phyloP scores from a whole-genome alignment of 2,329 filamentous ascomycete genomes.

The Parafenestella ontariensis region DNA sequence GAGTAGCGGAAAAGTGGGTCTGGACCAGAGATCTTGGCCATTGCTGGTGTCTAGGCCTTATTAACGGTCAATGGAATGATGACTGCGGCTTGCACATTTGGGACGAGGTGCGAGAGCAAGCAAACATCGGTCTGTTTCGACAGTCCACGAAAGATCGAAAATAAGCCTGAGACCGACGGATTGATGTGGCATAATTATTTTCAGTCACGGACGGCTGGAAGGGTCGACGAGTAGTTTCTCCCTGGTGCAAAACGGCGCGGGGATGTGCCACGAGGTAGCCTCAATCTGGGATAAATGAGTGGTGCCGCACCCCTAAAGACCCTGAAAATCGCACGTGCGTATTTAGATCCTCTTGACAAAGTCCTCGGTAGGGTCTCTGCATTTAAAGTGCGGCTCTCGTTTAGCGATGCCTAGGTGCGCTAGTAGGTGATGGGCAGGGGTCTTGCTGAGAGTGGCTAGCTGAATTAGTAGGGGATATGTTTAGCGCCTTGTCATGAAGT shows the following conservation, averaged over 20 bases:
- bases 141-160: not conserved
- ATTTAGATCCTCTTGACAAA: not conserved
- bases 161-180: not conserved
- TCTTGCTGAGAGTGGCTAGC: not conserved
- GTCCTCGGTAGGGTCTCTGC: not conserved
- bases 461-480: not conserved
- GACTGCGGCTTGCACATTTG: not conserved
- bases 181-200: no score
- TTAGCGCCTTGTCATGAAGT: not conserved
- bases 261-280: not conserved
- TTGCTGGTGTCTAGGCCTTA: not conserved
- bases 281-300: not conserved
- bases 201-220: no score
- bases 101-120: not conserved
- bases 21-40: slow-evolving; percentile 25
- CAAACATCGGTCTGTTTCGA: not conserved
- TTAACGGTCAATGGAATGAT: not conserved
- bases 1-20: slow-evolving; percentile 23
- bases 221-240: no score
- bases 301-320: not conserved
- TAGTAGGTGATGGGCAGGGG: not conserved
- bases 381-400: not conserved
- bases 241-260: not conserved
- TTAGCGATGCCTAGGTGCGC: not conserved
- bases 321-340: not conserved